These are phyloP conservation scores for Cladophialophora psammophila DNA, from an alignment of 2,329 filamentous ascomycete genomes.

Conservation along the genomic window DNA sequence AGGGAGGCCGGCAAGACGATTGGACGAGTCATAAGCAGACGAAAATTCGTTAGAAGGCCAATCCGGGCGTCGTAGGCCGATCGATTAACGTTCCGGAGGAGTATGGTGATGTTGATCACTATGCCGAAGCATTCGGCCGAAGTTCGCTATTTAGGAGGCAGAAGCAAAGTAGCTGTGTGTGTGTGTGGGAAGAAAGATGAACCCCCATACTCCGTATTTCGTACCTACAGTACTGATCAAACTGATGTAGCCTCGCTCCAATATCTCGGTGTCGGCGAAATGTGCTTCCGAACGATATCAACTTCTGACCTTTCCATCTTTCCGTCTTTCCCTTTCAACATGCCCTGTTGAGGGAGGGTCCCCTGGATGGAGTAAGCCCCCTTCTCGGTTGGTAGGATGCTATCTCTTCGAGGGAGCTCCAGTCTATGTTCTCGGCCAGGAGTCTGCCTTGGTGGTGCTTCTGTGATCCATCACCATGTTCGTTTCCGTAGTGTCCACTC, in stretches of 20 bases:
- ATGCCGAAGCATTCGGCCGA: neutral
- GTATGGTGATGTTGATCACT: neutral
- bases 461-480: neutral
- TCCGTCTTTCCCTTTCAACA: neutral
- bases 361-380: too few relatives aligned
- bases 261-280: neutral
- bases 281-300: conserved; percentile 2
- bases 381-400: neutral
- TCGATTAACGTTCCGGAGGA: neutral
- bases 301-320: neutral
- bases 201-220: too few relatives aligned
- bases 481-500: neutral
- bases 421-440: neutral
- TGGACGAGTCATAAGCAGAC: neutral
- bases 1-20: neutral
- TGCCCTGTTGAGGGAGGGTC: neutral
- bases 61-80: neutral
- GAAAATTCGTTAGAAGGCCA: neutral
- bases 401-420: neutral
- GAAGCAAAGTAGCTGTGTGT: too few relatives aligned
- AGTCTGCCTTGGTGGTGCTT: neutral
- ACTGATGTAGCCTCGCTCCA: neutral
- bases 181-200: too few relatives aligned
- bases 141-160: neutral
- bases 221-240: too few relatives aligned